Evolutionary conservation across 805 yeast species (phyloP), one percentile per base, ranked within the genome.

Genomic region (Metschnikowia anglica): DNA sequence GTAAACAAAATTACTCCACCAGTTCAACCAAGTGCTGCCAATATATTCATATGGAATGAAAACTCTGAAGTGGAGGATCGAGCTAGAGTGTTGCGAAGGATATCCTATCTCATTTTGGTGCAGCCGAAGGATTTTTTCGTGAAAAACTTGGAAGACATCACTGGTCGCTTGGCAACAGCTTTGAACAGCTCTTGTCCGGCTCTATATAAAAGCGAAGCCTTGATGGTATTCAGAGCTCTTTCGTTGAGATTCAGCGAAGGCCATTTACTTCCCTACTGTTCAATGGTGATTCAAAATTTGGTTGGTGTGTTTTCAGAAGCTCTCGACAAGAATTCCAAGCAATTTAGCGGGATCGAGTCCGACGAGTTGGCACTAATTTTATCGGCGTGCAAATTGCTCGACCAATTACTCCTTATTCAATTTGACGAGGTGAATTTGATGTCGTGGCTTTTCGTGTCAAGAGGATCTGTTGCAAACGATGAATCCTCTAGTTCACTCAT

Each of bases 401-500:
- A 91, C 58, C 73, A 85, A 23, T 60, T 89, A 17, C 60, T 91
- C 16, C 70, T 84, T 2, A 52, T 89, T 43, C 79, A 81, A 27
- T 73, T 74, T 31, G 97, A 90, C 58, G 96, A 88, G 44, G 74
- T 91, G 70, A 83, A 81, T 62, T 57, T 79, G 61, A 58, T 78
- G 48, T 93, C 88, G 55, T 91, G 98, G 98, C 67, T 93, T 2
- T 93, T 88, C 57, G 77, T 91, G 9, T 73, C 81, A 20, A 88
- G 85, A 53, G 80, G 78, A 13, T 72, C 80, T 13, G 80, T 83
- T 9, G 36, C 52, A n/a, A 37, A 28, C 3, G 44, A 43, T 3
- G 40, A 52, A 20, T 49, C 40, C 11, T 44, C 53, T 9, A 48
- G 59, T 10, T 71, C 80, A 0, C 53, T 80, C 11, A 63, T 80